Evolutionary conservation across 345 rosid species (phyloP).

Genomic region (Microcos paniculata): DNA sequence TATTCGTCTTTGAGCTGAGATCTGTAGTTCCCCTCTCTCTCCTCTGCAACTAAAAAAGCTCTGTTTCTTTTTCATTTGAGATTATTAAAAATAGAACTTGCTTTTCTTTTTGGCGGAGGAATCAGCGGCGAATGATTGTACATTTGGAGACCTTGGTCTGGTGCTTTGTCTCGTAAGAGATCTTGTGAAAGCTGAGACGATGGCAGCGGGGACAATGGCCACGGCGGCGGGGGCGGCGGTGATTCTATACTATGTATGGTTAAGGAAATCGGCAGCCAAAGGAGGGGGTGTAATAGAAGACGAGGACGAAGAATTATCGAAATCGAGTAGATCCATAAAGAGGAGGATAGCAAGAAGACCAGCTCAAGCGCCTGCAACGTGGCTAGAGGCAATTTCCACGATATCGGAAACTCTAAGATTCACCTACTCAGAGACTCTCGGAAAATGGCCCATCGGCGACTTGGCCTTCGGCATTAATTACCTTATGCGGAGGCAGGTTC

Average conservation of each 20-base stretch:
- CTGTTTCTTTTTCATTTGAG: not conserved
- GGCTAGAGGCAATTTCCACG: constrained; percentile 86
- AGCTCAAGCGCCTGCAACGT: constrained; percentile 92
- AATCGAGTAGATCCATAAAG: constrained; percentile 65
- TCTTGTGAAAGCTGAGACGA: constrained; percentile 17
- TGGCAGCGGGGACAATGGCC: constrained; percentile 89
- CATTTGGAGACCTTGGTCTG: not conserved
- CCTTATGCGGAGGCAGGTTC: constrained; percentile 84
- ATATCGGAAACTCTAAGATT: constrained; percentile 85
- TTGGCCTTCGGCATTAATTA: constrained; percentile 95
- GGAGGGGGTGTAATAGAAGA: constrained; percentile 36
- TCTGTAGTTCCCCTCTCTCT: not conserved
- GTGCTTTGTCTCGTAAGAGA: not conserved
- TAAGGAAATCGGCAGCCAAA: constrained; percentile 49
- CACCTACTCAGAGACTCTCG: constrained; percentile 91
- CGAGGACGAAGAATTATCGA: constrained; percentile 49
- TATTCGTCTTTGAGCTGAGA: not conserved
- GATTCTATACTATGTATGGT: constrained; percentile 57
- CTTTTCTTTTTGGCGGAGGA: not conserved
- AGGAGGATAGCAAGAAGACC: constrained; percentile 68
- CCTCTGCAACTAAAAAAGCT: constrained; percentile 9
- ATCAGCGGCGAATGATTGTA: not conserved
- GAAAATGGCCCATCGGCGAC: constrained; percentile 98
- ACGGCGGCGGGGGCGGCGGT: constrained; percentile 88
- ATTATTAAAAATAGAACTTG: not conserved